Percentiles rank a stretch among this genome's conserved stretches.
phyloP scores from a whole-genome alignment of 345 rosid species.

The Theobroma cacao region DNA sequence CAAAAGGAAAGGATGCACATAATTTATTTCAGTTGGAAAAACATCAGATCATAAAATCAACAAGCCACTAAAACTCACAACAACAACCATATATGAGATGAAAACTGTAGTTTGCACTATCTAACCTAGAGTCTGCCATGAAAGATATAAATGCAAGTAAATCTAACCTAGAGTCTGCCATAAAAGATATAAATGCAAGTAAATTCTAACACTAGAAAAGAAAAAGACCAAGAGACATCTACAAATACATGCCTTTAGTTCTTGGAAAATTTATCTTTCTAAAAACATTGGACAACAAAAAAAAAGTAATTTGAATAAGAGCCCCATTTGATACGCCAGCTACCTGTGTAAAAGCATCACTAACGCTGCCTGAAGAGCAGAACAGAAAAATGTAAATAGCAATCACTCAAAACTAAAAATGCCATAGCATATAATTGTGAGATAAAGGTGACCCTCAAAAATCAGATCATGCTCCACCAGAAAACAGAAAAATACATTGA shows the following conservation, averaged over 20 bases:
- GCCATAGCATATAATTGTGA: neutral
- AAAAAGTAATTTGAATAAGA: neutral
- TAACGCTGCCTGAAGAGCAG: neutral
- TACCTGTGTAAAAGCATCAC: neutral
- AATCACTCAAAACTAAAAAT: neutral
- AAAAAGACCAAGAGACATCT: no score
- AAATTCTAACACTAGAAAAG: no score
- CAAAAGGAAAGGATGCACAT: no score
- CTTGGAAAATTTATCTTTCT: neutral
- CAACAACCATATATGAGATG: no score
- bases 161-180: no score
- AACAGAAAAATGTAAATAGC: neutral
- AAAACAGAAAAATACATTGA: neutral
- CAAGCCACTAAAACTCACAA: no score
- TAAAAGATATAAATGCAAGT: no score
- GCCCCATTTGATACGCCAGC: neutral
- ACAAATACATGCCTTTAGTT: neutral
- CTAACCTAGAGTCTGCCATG: no score
- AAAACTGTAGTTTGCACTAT: no score
- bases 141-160: no score
- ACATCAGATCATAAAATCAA: no score
- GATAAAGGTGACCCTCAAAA: neutral
- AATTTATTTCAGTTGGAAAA: no score
- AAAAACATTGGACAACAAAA: neutral
- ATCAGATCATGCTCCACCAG: neutral